Evolutionary conservation across 164 flowering plant species (phyloP).

Genomic region (Sedum album): DNA sequence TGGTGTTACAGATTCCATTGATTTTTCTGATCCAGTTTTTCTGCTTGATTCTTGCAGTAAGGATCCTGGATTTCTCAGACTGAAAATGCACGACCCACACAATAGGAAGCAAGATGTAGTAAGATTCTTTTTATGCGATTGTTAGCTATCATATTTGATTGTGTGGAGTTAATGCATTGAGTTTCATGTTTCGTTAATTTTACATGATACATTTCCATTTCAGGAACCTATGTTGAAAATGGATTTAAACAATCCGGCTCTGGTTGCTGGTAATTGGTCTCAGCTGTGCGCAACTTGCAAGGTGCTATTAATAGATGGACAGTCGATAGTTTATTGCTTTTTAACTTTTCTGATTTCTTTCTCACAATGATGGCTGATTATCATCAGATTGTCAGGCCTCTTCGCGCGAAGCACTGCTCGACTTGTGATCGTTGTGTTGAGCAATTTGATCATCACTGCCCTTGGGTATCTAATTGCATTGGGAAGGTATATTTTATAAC

Average conservation of each 20-base stretch:
- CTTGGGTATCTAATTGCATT: slow-evolving; percentile 97
- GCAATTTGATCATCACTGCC: slow-evolving; percentile 99
- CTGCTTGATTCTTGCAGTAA: slow-evolving; percentile 40
- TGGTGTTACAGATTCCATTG: neutral
- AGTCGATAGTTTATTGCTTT: neutral
- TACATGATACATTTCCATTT: neutral
- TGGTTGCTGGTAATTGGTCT: slow-evolving; percentile 96
- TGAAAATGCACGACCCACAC: slow-evolving; percentile 54
- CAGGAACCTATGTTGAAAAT: slow-evolving; percentile 89
- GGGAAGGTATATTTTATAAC: slow-evolving; percentile 57
- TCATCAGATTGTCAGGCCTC: slow-evolving; percentile 87
- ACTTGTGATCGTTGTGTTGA: slow-evolving; percentile 96
- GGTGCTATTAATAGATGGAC: slow-evolving; percentile 25
- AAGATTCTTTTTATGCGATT: slow-evolving; percentile 18
- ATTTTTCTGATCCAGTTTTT: neutral
- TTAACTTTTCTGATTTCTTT: neutral
- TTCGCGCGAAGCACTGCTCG: slow-evolving; percentile 95
- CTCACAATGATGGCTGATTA: slow-evolving; percentile 5
- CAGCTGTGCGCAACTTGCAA: slow-evolving; percentile 98
- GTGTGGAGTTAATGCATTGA: neutral
- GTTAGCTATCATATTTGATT: neutral
- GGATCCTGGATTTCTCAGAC: slow-evolving; percentile 86
- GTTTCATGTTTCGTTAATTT: neutral
- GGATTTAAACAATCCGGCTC: slow-evolving; percentile 72
- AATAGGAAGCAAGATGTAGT: slow-evolving; percentile 88